Base-by-base conservation (phyloP, 2,329 filamentous ascomycete genomes). In the Epichloe brachyelytri region DNA sequence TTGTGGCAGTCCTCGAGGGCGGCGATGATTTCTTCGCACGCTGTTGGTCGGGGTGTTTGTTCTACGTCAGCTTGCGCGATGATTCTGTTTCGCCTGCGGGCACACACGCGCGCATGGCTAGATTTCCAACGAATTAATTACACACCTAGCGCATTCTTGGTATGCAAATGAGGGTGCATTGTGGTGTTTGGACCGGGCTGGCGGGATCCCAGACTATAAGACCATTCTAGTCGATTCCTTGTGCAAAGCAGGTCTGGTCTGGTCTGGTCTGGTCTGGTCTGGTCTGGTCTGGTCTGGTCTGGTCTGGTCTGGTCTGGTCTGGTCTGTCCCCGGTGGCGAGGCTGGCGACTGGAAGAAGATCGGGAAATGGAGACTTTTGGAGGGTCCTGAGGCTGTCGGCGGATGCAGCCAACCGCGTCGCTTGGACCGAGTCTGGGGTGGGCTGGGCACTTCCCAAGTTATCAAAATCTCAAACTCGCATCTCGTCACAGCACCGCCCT, bases 141-240 rank as follows among this genome's bases (percentile, higher is more conserved):
- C 63, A 43, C 78, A 95, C 91, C 90, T 59, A 80, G 76, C 60
- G 95, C 95, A 65, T 95, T 85, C 66, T 93, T 88, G 30, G 88
- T 95, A 65, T 97, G 90, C 2, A 98, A 74, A 72, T 96, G 91
- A 50, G 93, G 94, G 87, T 98, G 93, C 93, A 98, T 98, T 61
- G 79, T 66, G 52, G 1, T 6, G 15, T 15, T 7, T 22, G 11
- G 15, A 5, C 12, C 22, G 7, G 22, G 22, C 22, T 26, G 22
- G 22, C 22, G 22, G 7, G 22, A 26, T 26, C 22, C 1, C 10
- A 8, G 30, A 14, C 30, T 39, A 40, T 19, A 7, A 33, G 15
- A 33, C 14, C 46, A 39, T 47, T 39, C 3, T 20, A 15, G 36
- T 30, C 15, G 15, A 4, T 30, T 40, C 14, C 15, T 19, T 33